Evolutionary conservation across 441 rosid species (phyloP), one percentile per base, ranked within the genome.

Genomic region (Capsella rubella): DNA sequence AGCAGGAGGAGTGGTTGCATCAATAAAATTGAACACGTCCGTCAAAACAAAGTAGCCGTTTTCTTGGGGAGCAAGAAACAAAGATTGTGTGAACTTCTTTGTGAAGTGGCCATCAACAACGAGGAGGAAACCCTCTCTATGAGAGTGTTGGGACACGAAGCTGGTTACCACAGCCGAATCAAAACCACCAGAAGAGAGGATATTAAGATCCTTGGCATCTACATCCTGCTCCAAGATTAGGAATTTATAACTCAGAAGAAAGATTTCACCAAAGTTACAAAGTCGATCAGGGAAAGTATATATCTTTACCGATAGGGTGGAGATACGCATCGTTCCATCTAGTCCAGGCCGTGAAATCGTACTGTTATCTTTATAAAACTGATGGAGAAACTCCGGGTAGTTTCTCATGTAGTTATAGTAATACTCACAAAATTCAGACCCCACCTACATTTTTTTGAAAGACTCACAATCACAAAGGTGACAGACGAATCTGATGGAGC

Each of bases 1-100:
- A 37, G 40, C 12, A 37, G 40, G 40, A 37, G 40, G 40, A 37
- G 9, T 37, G 40, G 12, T 3, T 37, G 40, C 52, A 47, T 18
- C 21, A 50, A 29, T 31, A 0, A 3, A 55, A 29, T 21, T 1
- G 2, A 37, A 87, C 11, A 84, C 79, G 67, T 92, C 96, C 83
- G 87, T 92, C 81, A 84, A 77, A 71, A 88, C 97, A 70, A 84
- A 89, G 82, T 89, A 89, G 39, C 95, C 96, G 2, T 76, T 84
- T 61, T 86, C 95, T 83, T 92, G 98, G 34, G 92, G 95, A 28
- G 93, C 98, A 82, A 93, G 77, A 79, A 90, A 86, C 82, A 90
- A 90, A 51, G 54, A 81, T 80, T 93, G 98, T 28, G 85, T 81
- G 76, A 93, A 90, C 49, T 88, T 87, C 77, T 78, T 82, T 59